Conservation (phyloP, 78 protist genomes). For the Capsaspora owczarzaki region DNA sequence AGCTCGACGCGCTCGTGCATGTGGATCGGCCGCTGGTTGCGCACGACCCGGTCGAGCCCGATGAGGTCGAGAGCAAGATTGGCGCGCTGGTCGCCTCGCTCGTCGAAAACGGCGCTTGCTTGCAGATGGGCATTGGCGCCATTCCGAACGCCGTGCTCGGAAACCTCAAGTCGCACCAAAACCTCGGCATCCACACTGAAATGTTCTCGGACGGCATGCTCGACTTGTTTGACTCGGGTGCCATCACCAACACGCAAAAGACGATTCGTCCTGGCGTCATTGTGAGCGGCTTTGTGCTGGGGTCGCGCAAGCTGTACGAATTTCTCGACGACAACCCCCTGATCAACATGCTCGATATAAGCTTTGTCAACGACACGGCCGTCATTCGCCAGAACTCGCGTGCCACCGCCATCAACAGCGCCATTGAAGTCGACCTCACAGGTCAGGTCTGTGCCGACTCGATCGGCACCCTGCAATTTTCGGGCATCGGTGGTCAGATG, state of each 20-base stretch:
- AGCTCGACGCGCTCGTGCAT: background rate
- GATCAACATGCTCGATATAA: background rate
- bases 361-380: constrained; percentile 13
- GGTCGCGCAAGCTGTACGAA: constrained; percentile 27
- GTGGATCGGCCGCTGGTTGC: constrained; percentile 5
- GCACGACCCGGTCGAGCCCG: background rate
- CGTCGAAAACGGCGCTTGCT: constrained; percentile 22
- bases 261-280: background rate
- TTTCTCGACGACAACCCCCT: constrained; percentile 26
- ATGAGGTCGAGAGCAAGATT: background rate
- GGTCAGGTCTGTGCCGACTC: constrained; percentile 48
- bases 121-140: constrained; percentile 51
- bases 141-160: constrained; percentile 32
- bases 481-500: constrained; percentile 53
- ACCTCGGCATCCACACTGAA: constrained; percentile 62
- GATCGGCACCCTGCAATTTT: constrained; percentile 7
- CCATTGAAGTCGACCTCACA: constrained; percentile 47
- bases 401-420: constrained; percentile 35
- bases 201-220: constrained; percentile 26
- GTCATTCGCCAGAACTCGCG: constrained; percentile 19
- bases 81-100: constrained; percentile 18
- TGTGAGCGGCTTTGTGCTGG: background rate
- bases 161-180: background rate
- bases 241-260: constrained; percentile 20
- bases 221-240: constrained; percentile 30